A percentile compares a stretch with the other conserved stretches of the same genome.
Evolutionary conservation across 805 yeast genomes (phyloP).

Genomic region (Kazachstania martiniae): DNA sequence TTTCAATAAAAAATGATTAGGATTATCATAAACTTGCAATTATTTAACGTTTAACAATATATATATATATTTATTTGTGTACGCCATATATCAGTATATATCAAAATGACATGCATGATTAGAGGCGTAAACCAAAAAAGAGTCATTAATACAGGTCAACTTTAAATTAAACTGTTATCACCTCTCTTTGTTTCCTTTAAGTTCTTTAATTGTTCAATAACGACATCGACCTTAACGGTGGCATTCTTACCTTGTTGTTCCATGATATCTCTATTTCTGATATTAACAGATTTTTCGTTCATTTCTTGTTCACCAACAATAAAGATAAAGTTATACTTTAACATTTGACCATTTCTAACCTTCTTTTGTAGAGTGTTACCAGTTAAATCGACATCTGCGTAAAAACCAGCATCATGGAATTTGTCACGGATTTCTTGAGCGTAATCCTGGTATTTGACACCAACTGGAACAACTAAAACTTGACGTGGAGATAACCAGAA

Average conservation of each 20-base stretch:
- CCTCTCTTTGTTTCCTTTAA: conserved; percentile 67
- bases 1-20: too few species aligned
- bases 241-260: conserved; percentile 91
- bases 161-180: conserved; percentile 42
- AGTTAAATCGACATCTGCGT: conserved; percentile 83
- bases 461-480: conserved; percentile 91
- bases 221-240: conserved; percentile 60
- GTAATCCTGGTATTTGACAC: conserved; percentile 83
- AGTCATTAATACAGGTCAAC: too few species aligned
- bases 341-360: conserved; percentile 91
- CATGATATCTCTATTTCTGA: conserved; percentile 91
- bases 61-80: too few species aligned
- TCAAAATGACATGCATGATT: too few species aligned
- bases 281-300: conserved; percentile 68
- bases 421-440: conserved; percentile 70
- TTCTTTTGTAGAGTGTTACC: conserved; percentile 98
- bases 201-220: conserved; percentile 52
- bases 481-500: conserved; percentile 99
- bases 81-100: too few species aligned
- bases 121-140: too few species aligned
- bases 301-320: conserved; percentile 96
- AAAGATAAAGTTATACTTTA: conserved; percentile 90
- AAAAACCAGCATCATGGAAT: conserved; percentile 66
- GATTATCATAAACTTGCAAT: too few species aligned
- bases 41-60: too few species aligned